A percentile compares a stretch with the other conserved stretches of the same genome.
phyloP scores from a whole-genome alignment of 805 yeast genomes.

The Lachancea sp. region DNA sequence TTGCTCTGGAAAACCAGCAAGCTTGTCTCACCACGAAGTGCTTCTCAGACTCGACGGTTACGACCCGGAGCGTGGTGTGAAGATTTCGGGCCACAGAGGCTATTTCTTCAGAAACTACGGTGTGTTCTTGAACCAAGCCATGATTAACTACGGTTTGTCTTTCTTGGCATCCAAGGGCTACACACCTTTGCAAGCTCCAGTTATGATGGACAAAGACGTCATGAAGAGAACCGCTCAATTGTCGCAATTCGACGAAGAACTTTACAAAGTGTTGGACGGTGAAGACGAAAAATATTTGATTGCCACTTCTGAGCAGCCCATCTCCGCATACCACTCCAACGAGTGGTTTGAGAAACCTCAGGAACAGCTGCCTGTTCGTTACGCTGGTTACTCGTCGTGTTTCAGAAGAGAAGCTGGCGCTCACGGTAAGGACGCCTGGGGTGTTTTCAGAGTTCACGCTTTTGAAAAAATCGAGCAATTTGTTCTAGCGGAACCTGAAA shows the following conservation, averaged over 20 bases:
- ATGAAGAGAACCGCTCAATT: constrained; percentile 99
- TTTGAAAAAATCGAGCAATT: constrained; percentile 98
- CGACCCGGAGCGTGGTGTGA: constrained; percentile 98
- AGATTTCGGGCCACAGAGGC: constrained; percentile 97
- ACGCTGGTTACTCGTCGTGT: constrained; percentile 97
- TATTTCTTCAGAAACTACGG: constrained; percentile 92
- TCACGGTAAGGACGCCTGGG: constrained; percentile 99
- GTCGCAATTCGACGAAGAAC: constrained; percentile 95
- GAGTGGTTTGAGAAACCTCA: constrained; percentile 98
- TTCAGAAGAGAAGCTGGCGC: constrained; percentile 99
- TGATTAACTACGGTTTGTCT: constrained; percentile 89
- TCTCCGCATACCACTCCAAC: constrained; percentile 92
- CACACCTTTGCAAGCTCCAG: constrained; percentile 94
- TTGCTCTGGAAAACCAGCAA: constrained; percentile 70
- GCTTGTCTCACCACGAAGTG: constrained; percentile 91
- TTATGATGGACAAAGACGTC: constrained; percentile 98
- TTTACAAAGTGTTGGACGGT: constrained; percentile 95
- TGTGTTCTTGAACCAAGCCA: constrained; percentile 95
- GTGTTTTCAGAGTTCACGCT: constrained; percentile 97
- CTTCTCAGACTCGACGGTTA: constrained; percentile 92
- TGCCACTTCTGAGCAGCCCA: constrained; percentile 99
- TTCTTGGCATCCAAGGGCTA: constrained; percentile 76
- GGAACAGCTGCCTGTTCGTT: constrained; percentile 93
- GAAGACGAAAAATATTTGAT: constrained; percentile 95
- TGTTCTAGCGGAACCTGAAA: constrained; percentile 92